Evolutionary conservation across 106 monocot genomes (phyloP).

Genomic region (Dendrobium officinale): DNA sequence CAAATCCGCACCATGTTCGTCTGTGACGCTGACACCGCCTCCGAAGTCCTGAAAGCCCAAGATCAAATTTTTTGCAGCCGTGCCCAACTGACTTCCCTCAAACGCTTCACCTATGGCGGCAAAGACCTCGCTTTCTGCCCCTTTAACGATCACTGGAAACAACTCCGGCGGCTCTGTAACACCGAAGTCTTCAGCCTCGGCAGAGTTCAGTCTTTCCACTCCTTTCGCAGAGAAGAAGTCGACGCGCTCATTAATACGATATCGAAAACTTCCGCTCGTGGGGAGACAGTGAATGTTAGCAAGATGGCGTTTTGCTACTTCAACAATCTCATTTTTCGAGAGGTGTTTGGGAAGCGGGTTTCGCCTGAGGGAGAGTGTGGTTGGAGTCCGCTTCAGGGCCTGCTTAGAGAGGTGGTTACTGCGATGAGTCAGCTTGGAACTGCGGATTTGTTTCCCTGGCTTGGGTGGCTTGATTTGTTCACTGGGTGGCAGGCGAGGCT

Average conservation of each 20-base stretch:
- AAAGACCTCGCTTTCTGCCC: slow-evolving; percentile 18
- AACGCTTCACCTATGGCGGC: slow-evolving; percentile 6
- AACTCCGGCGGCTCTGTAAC: background rate
- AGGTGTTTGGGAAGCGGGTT: background rate
- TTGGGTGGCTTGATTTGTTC: background rate
- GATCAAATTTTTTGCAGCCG: slow-evolving; percentile 30
- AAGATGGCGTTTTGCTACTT: too few species aligned
- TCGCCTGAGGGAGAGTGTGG: background rate
- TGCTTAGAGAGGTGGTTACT: background rate
- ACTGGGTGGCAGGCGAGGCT: background rate
- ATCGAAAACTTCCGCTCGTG: background rate
- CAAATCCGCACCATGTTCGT: background rate
- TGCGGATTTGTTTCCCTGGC: background rate
- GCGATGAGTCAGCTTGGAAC: background rate
- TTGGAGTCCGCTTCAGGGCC: background rate
- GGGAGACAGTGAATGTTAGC: background rate
- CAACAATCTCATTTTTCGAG: background rate
- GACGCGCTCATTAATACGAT: background rate
- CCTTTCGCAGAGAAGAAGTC: background rate
- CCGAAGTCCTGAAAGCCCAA: slow-evolving; percentile 13
- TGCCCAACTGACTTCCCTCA: background rate
- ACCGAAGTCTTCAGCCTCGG: background rate
- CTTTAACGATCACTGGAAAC: slow-evolving; percentile 38
- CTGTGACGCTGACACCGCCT: background rate
- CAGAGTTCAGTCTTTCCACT: background rate